phyloP scores from a whole-genome alignment of 1,139 yeast genomes.

The Kodamaea suecica region DNA sequence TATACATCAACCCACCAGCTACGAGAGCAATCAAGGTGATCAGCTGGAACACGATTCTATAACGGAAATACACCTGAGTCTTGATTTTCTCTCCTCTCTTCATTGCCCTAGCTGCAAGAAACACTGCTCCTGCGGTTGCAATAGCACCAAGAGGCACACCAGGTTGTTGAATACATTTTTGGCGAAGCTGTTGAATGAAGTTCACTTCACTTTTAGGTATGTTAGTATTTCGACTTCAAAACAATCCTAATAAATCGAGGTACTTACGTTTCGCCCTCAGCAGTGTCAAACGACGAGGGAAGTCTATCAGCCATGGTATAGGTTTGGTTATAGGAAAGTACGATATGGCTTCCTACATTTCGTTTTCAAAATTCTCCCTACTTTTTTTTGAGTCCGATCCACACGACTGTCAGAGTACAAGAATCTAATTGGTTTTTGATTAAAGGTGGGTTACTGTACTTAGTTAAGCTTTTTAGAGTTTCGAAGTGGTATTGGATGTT shows the following conservation, averaged over 20 bases:
- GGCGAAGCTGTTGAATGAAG: constrained; percentile 18
- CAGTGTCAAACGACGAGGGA: constrained; percentile 22
- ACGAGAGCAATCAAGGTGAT: constrained; percentile 78
- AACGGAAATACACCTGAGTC: constrained; percentile 84
- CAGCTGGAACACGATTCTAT: constrained; percentile 86
- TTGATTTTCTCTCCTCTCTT: constrained; percentile 67
- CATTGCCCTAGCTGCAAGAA: constrained; percentile 73
- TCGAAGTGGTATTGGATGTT: too few relatives aligned
- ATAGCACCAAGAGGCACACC: constrained; percentile 77
- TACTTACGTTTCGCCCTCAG: constrained; percentile 21
- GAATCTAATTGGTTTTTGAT: too few relatives aligned
- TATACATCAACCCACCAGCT: constrained; percentile 70
- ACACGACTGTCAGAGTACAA: too few relatives aligned
- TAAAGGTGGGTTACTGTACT: too few relatives aligned
- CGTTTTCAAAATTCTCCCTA: too few relatives aligned
- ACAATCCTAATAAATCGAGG: background rate
- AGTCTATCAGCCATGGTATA: constrained; percentile 9
- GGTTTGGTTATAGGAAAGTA: background rate
- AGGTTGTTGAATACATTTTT: constrained; percentile 65
- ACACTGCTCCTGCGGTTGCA: constrained; percentile 77
- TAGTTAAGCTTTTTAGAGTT: too few relatives aligned
- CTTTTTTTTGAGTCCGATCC: too few relatives aligned
- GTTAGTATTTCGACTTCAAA: constrained; percentile 10
- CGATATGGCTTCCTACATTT: too few relatives aligned
- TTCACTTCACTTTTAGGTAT: constrained; percentile 20